phyloP scores from a whole-genome alignment of 2,329 filamentous ascomycete genomes.

The Xylaria hypoxylon region DNA sequence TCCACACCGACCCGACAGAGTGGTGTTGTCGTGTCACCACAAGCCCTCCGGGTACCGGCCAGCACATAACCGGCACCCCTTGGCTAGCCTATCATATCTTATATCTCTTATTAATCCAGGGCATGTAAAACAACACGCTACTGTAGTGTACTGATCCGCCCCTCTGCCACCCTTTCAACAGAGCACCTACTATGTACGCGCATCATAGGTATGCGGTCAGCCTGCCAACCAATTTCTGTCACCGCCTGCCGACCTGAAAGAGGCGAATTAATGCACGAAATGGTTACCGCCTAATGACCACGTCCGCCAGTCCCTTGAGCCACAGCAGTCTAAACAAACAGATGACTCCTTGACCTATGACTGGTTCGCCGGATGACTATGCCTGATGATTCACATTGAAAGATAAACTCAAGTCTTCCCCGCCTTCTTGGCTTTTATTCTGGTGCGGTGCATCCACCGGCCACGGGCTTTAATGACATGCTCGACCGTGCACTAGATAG shows the following conservation, averaged over 20 bases:
- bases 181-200: background rate
- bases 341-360: slow-evolving; percentile 19
- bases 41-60: slow-evolving; percentile 38
- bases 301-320: slow-evolving; percentile 14
- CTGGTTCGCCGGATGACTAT: slow-evolving; percentile 25
- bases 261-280: slow-evolving; percentile 26
- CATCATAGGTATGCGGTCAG: slow-evolving; percentile 37
- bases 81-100: slow-evolving; percentile 23
- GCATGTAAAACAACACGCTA: slow-evolving; percentile 18
- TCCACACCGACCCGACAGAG: slow-evolving; percentile 37
- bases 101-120: background rate
- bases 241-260: slow-evolving; percentile 34
- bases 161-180: background rate
- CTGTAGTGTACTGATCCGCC: background rate
- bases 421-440: slow-evolving; percentile 26
- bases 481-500: background rate
- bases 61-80: slow-evolving; percentile 26
- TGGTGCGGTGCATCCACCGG: background rate
- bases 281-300: slow-evolving; percentile 30
- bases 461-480: background rate
- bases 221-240: slow-evolving; percentile 34
- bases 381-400: slow-evolving; percentile 26
- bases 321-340: slow-evolving; percentile 4
- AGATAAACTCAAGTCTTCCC: slow-evolving; percentile 7
- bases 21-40: slow-evolving; percentile 43